phyloP scores from a whole-genome alignment of 345 rosid species.

The Brassica cretica region DNA sequence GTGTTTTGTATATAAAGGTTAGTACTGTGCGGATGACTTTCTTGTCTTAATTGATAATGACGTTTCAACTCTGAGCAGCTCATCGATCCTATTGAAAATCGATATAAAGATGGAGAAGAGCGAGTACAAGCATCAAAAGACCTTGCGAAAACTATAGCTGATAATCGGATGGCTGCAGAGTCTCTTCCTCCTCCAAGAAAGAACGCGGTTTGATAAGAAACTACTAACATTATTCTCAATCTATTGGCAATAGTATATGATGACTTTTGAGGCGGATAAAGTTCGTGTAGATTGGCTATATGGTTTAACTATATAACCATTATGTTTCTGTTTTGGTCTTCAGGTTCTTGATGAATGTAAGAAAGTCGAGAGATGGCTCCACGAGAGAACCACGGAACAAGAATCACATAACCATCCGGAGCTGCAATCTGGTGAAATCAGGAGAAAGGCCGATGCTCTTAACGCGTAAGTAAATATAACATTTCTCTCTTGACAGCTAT shows the following conservation, averaged over 20 bases:
- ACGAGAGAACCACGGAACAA: constrained; percentile 54
- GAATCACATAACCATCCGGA: constrained; percentile 52
- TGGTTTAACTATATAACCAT: not conserved
- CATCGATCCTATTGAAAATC: constrained; percentile 65
- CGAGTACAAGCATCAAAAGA: constrained; percentile 57
- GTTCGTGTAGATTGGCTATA: not conserved
- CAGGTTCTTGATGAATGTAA: constrained; percentile 66
- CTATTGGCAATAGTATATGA: not conserved
- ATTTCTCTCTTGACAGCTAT: not conserved
- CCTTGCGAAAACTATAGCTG: constrained; percentile 51
- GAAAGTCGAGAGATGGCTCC: constrained; percentile 71
- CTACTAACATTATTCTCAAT: constrained; percentile 3
- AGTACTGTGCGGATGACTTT: constrained; percentile 7
- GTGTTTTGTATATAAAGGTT: not conserved
- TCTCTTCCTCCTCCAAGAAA: constrained; percentile 55
- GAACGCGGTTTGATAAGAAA: constrained; percentile 48
- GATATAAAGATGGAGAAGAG: constrained; percentile 65
- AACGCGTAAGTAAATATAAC: constrained; percentile 51
- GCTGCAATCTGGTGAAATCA: constrained; percentile 65
- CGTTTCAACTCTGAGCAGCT: constrained; percentile 42
- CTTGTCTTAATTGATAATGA: constrained; percentile 10
- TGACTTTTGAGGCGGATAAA: not conserved
- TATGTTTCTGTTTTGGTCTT: constrained; percentile 2
- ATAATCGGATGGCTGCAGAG: constrained; percentile 46
- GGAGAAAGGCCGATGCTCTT: constrained; percentile 52